Evolutionary conservation across 2,329 filamentous ascomycete species (phyloP), one percentile per base, ranked within the genome.

Genomic region (Scedosporium apiospermum): DNA sequence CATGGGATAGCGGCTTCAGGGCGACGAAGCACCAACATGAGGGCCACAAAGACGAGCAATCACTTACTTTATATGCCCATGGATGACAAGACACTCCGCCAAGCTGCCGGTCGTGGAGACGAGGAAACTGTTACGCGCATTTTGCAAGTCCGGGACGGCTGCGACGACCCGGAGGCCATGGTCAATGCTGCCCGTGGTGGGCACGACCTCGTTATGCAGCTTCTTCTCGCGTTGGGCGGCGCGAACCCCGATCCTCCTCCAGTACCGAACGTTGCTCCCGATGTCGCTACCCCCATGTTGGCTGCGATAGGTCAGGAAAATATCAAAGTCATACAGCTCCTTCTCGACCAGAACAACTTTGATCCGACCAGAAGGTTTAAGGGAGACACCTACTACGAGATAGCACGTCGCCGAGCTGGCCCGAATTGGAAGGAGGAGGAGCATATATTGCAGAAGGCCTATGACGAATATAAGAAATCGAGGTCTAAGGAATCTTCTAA

Each of bases 101-200:
- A 80, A 65, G 85, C 86, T 58, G 85, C 85, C 12, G 82, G 81
- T 3, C 79, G 80, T 30, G 85, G 84, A 18, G 85, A 88, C 63
- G 78, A 84, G 64, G 83, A 86, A 69, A 86, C 82, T 7, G 84
- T 86, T 27, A 83, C 78, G 41, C 79, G 82, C 57, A 83, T 88
- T 62, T 69, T 88, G 21, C 81, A 86, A 67, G 84, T 88, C 26
- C 82, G 83, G 66, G 82, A 84, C 38, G 78, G 77, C 10, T 83
- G 80, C 64, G 82, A 87, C 65, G 93, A 98, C 71, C 87, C 93
- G 1, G 89, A 93, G 67, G 91, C 92, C 57, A 87, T 97, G 74
- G 91, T 96, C 62, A 91, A 91, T 62, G 95, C 95, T 23, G 93
- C 95, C 34, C 88, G 91, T 74, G 95, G 93, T 63, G 95, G 95